These are phyloP conservation scores for Yarrowia deformans DNA, from an alignment of 805 yeast genomes.

Conservation along the genomic window DNA sequence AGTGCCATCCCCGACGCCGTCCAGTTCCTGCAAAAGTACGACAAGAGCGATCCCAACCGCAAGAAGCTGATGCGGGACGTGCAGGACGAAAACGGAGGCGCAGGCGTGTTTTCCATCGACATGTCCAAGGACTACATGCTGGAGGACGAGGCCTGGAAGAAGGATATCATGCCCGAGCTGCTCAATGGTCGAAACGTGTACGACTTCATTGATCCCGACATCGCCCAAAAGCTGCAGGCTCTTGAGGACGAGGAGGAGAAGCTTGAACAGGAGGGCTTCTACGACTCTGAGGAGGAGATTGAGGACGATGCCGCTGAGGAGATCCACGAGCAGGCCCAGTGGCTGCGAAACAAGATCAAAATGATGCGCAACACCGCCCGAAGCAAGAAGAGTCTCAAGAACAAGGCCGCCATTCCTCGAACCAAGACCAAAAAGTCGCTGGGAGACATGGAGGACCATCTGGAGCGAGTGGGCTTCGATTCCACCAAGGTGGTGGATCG, in stretches of 20 bases:
- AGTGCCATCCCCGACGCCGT: slow-evolving; percentile 83
- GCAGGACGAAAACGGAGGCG: slow-evolving; percentile 96
- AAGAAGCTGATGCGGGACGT: slow-evolving; percentile 83
- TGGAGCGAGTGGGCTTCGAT: slow-evolving; percentile 91
- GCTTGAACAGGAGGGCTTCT: slow-evolving; percentile 92
- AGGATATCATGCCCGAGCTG: slow-evolving; percentile 96
- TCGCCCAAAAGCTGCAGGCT: slow-evolving; percentile 89
- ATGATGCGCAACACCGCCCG: slow-evolving; percentile 89
- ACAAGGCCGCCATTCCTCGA: slow-evolving; percentile 88
- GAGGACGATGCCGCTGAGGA: slow-evolving; percentile 71
- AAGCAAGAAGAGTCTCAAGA: slow-evolving; percentile 83
- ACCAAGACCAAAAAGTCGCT: slow-evolving; percentile 68
- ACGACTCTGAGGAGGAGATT: slow-evolving; percentile 79
- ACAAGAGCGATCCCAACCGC: slow-evolving; percentile 80
- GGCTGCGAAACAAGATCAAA: slow-evolving; percentile 97
- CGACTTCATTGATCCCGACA: slow-evolving; percentile 96
- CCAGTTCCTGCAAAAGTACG: slow-evolving; percentile 67
- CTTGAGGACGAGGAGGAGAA: slow-evolving; percentile 96
- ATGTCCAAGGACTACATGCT: slow-evolving; percentile 88
- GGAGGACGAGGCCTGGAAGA: slow-evolving; percentile 97
- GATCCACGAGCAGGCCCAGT: slow-evolving; percentile 82
- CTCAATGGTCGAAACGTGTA: slow-evolving; percentile 95
- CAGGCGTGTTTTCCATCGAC: slow-evolving; percentile 96
- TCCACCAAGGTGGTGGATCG: slow-evolving; percentile 68
- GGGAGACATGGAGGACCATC: slow-evolving; percentile 83